phyloP scores from a whole-genome alignment of 768 basidiomycete species.

The Solioccasus polychromus region DNA sequence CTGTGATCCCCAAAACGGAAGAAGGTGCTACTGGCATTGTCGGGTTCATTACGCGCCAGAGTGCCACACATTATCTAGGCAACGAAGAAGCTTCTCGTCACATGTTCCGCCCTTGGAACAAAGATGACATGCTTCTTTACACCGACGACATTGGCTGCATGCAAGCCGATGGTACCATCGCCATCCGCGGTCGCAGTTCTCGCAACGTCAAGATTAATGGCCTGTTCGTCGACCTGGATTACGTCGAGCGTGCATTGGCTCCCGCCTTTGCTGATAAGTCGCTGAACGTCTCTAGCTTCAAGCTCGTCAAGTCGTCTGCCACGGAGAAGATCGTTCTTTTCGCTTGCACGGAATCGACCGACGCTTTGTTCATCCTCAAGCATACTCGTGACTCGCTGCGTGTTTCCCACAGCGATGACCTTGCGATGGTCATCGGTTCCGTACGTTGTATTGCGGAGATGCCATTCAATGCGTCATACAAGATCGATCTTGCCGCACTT shows the following conservation, averaged over 20 bases:
- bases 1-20: conserved; percentile 18
- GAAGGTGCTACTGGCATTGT: conserved; percentile 28
- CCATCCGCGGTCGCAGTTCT: conserved; percentile 27
- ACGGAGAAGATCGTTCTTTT: conserved; percentile 28
- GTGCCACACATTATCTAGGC: conserved; percentile 27
- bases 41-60: conserved; percentile 25
- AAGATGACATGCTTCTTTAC: conserved; percentile 24
- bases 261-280: conserved; percentile 21
- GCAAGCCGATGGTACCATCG: conserved; percentile 26
- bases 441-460: conserved; percentile 25
- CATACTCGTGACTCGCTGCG: conserved; percentile 22
- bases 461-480: conserved; percentile 33
- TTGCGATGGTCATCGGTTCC: conserved; percentile 23
- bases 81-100: conserved; percentile 26
- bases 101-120: conserved; percentile 28
- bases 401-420: conserved; percentile 14
- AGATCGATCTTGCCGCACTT: conserved; percentile 27
- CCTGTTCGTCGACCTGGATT: conserved; percentile 28
- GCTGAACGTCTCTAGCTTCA: conserved; percentile 20
- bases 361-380: conserved; percentile 23
- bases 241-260: conserved; percentile 25
- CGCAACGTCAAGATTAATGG: conserved; percentile 31
- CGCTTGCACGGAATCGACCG: conserved; percentile 13
- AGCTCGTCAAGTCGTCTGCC: conserved; percentile 26
- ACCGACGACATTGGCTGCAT: conserved; percentile 30